Evolutionary conservation across 2,329 filamentous ascomycete species (phyloP).

Genomic region (Calonectria ilicicola): DNA sequence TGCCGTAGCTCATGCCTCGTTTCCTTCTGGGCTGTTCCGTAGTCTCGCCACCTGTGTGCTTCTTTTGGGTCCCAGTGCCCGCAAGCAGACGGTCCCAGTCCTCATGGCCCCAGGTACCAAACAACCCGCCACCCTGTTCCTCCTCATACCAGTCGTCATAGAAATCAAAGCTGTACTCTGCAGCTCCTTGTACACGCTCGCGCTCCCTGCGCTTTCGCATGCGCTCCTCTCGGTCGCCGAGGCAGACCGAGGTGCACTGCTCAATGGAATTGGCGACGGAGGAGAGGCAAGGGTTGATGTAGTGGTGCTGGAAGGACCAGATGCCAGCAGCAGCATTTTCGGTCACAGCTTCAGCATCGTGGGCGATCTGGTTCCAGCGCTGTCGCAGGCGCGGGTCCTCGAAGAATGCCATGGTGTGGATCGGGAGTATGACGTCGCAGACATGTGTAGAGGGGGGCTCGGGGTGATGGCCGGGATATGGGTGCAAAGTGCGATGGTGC

Average conservation of each 20-base stretch:
- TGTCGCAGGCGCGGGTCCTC: constrained; percentile 91
- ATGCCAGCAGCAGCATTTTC: constrained; percentile 92
- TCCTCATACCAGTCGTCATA: constrained; percentile 95
- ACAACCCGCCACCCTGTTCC: constrained; percentile 66
- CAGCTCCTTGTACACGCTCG: constrained; percentile 67
- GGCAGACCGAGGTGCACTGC: constrained; percentile 78
- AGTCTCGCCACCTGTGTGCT: constrained; percentile 47
- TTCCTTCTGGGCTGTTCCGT: constrained; percentile 77
- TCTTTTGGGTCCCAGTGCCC: constrained; percentile 68
- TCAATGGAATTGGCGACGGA: constrained; percentile 75
- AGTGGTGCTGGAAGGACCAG: constrained; percentile 88
- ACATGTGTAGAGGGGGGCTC: constrained; percentile 31
- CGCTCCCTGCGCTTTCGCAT: constrained; percentile 76
- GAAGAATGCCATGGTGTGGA: constrained; percentile 67
- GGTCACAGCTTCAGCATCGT: constrained; percentile 90
- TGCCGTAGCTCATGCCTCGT: constrained; percentile 91
- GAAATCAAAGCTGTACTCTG: constrained; percentile 93
- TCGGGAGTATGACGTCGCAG: constrained; percentile 44
- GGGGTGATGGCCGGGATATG: neutral
- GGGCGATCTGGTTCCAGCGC: constrained; percentile 91
- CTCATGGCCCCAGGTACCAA: constrained; percentile 82
- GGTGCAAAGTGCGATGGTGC: neutral
- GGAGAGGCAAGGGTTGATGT: constrained; percentile 83
- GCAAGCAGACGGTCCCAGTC: constrained; percentile 88
- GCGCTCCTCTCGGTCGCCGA: constrained; percentile 80